Evolutionary conservation across 345 rosid genomes (phyloP).

Genomic region (Tarenaya hassleriana): DNA sequence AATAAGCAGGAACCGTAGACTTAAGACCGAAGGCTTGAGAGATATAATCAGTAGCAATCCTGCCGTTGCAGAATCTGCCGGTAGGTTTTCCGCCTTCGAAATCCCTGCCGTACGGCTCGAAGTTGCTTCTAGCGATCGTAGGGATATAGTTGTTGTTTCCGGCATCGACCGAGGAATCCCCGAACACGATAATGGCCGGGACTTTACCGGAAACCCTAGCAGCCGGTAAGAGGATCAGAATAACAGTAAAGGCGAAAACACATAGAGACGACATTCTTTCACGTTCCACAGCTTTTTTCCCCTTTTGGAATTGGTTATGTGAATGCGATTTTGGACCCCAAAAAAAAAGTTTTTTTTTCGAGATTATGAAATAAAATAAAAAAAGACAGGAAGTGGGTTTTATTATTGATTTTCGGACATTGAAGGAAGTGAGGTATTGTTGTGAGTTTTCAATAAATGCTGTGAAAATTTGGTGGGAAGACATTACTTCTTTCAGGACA

Average conservation of each 20-base stretch:
- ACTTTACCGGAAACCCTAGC: conserved; percentile 23
- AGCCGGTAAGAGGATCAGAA: neutral
- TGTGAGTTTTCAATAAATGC: conserved; percentile 31
- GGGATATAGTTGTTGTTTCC: conserved; percentile 54
- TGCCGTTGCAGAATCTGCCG: conserved; percentile 53
- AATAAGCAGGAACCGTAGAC: conserved; percentile 40
- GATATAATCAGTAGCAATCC: conserved; percentile 45
- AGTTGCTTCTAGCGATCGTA: conserved; percentile 54
- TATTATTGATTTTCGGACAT: too few relatives aligned
- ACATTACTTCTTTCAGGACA: conserved; percentile 24
- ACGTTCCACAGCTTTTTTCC: conserved; percentile 13
- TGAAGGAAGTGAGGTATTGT: conserved; percentile 29
- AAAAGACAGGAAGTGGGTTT: too few relatives aligned
- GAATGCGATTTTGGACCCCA: conserved; percentile 18
- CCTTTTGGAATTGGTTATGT: neutral
- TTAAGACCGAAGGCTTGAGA: conserved; percentile 46
- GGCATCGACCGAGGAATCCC: conserved; percentile 54
- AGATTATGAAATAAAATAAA: conserved; percentile 17
- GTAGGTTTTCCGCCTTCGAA: conserved; percentile 43
- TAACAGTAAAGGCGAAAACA: conserved; percentile 11
- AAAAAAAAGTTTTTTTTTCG: conserved; percentile 11
- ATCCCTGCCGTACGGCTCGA: conserved; percentile 57
- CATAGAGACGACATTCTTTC: conserved; percentile 20
- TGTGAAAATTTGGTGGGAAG: conserved; percentile 28
- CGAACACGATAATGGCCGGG: conserved; percentile 53